Conservation (phyloP, 1,284 basidiomycete species). For the Cryptococcus sp. region DNA sequence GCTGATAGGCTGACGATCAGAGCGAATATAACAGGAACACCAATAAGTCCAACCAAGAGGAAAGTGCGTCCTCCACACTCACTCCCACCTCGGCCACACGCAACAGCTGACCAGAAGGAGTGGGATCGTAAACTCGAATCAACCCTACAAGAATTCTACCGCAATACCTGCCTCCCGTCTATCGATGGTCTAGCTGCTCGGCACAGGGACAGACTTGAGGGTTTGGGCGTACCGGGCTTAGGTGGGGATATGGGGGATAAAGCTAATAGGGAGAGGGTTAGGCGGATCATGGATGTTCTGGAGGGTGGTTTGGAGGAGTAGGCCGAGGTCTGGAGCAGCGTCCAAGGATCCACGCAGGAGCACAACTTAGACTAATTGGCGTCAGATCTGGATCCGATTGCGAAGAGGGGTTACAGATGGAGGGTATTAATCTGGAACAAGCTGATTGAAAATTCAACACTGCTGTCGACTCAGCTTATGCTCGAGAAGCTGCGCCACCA, state of each 20-base stretch:
- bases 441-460: no score
- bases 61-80: slow-evolving; percentile 17
- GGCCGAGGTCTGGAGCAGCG: no score
- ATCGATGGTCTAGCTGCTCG: slow-evolving; percentile 33
- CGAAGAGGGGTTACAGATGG: no score
- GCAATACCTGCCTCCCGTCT: slow-evolving; percentile 22
- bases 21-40: slow-evolving; percentile 30
- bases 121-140: slow-evolving; percentile 20
- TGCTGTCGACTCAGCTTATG: no score
- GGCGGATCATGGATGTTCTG: slow-evolving; percentile 36
- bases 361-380: no score
- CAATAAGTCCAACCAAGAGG: slow-evolving; percentile 27
- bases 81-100: not conserved
- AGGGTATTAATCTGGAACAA: no score
- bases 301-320: slow-evolving; percentile 34
- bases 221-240: slow-evolving; percentile 40
- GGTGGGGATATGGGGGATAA: slow-evolving; percentile 11
- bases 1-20: slow-evolving; percentile 11
- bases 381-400: no score
- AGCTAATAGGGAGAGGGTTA: slow-evolving; percentile 24
- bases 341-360: no score
- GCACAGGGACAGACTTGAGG: slow-evolving; percentile 25
- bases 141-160: slow-evolving; percentile 24
- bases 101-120: slow-evolving; percentile 17
- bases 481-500: no score